Evolutionary conservation across 768 basidiomycete genomes (phyloP).

Genomic region (Pulveroboletus frians): DNA sequence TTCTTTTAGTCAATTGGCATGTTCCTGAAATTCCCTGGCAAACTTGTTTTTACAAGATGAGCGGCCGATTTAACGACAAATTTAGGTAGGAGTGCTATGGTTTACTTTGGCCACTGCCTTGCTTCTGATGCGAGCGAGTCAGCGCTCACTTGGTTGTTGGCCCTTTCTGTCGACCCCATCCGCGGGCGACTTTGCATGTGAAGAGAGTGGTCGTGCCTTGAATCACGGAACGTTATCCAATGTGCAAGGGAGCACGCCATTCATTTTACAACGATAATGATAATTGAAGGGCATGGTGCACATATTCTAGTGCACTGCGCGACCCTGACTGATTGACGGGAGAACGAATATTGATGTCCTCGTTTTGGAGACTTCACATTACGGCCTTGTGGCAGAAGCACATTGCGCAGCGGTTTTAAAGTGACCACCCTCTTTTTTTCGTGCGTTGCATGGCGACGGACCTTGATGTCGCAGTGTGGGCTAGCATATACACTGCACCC

Average conservation of each 20-base stretch:
- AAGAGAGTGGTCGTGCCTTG: neutral
- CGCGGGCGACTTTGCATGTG: neutral
- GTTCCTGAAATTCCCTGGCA: neutral
- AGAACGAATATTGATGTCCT: neutral
- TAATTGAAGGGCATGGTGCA: neutral
- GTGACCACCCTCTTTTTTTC: constrained; percentile 5
- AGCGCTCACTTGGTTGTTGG: neutral
- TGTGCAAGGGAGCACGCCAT: neutral
- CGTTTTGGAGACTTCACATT: constrained; percentile 10
- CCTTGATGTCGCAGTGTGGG: neutral
- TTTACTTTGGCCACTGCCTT: constrained; percentile 3
- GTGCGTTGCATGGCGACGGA: neutral
- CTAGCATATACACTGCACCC: neutral
- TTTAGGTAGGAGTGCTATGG: neutral
- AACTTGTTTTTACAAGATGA: constrained; percentile 8
- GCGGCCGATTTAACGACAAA: constrained; percentile 5
- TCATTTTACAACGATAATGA: constrained; percentile 8
- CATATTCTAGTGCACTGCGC: neutral
- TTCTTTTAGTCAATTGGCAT: constrained; percentile 1
- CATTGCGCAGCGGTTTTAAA: neutral
- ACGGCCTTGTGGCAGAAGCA: constrained; percentile 13
- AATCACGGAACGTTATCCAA: constrained; percentile 2
- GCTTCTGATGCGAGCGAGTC: neutral
- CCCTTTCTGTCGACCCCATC: neutral
- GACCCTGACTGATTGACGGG: constrained; percentile 13